Base-by-base conservation (phyloP, 176 grass and related monocot species). In the Phyllostachys edulis region DNA sequence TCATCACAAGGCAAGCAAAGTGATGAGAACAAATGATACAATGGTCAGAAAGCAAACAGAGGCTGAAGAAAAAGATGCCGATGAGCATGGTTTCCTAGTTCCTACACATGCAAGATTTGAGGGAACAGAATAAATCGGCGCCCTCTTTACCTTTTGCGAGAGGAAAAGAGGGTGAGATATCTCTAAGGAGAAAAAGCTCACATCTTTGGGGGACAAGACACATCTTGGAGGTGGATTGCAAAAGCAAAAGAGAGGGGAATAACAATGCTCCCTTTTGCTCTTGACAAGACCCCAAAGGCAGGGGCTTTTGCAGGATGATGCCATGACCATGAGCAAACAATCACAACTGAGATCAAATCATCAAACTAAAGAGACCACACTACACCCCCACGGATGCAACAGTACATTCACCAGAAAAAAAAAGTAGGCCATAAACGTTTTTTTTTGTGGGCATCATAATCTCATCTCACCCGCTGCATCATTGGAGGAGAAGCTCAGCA, bases 221-320 rank as follows among this genome's bases (percentile, higher is more conserved):
- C 75, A 69, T 69, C 69, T 79, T 80, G 73, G 78, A 64, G 71
- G 71, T 38, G 49, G 51, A 26, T 83, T 83, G 68, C 59, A 73
- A 85, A 93, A 87, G 86, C 69, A 82, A 90, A 88, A 88, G 82
- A 40, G 85, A 27, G 62, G 46, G 69, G 69, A 82, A 67, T 83
- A 86, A 83, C 60, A 55, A 85, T 24, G 63, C 37, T 23, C 7
- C 45, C 83, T 90, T 94, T 86, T 88, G 80, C 45, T 74, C 85
- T 90, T 88, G 91, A 90, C 84, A 85, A 81, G 90, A 92, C 89
- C 49, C 68, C 68, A 85, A 75, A 68, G 76, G 87, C 26, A 59
- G 37, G 81, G 37, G 38, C 75, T 89, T 88, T 89, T 75, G 81
- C 87, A 74, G 69, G 56, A 38, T 7, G 21, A 40, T 79, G 68